A percentile compares a stretch with the other conserved stretches of the same genome.
Evolutionary conservation across 2,329 filamentous ascomycete genomes (phyloP).

Genomic region (Byssoonygena ceratinophila): DNA sequence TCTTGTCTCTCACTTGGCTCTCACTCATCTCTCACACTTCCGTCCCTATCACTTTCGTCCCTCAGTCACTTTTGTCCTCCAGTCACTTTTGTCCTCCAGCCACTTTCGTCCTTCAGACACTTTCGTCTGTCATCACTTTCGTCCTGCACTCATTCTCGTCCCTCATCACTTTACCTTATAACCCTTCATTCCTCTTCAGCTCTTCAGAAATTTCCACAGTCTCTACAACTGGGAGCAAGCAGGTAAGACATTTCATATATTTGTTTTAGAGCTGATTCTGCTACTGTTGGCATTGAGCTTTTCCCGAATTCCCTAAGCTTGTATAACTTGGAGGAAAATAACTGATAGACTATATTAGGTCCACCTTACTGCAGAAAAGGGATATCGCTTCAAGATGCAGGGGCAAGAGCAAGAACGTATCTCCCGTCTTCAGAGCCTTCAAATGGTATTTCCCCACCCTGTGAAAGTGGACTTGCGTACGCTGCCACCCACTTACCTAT

Average conservation of each 20-base stretch:
- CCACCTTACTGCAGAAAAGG: neutral
- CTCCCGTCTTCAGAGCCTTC: constrained; percentile 22
- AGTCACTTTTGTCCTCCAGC: too few species aligned
- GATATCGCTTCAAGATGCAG: constrained; percentile 6
- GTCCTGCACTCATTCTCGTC: too few species aligned
- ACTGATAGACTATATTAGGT: neutral
- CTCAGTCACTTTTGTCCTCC: too few species aligned
- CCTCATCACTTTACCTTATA: too few species aligned
- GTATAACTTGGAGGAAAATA: neutral
- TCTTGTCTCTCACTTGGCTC: too few species aligned
- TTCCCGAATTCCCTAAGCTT: neutral
- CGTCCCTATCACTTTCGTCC: too few species aligned
- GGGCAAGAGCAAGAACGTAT: constrained; percentile 14
- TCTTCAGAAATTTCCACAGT: neutral
- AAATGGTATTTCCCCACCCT: constrained; percentile 23
- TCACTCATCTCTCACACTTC: too few species aligned
- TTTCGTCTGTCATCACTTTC: too few species aligned
- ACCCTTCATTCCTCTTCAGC: neutral
- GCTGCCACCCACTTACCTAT: neutral
- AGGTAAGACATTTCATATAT: neutral
- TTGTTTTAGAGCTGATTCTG: neutral
- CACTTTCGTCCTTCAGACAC: neutral
- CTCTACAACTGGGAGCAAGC: neutral
- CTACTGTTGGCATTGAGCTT: neutral
- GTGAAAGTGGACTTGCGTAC: neutral